A percentile compares a stretch with the other conserved stretches of the same genome.
phyloP scores from a whole-genome alignment of 352 stramenopile genomes.

The Peronospora destructor region DNA sequence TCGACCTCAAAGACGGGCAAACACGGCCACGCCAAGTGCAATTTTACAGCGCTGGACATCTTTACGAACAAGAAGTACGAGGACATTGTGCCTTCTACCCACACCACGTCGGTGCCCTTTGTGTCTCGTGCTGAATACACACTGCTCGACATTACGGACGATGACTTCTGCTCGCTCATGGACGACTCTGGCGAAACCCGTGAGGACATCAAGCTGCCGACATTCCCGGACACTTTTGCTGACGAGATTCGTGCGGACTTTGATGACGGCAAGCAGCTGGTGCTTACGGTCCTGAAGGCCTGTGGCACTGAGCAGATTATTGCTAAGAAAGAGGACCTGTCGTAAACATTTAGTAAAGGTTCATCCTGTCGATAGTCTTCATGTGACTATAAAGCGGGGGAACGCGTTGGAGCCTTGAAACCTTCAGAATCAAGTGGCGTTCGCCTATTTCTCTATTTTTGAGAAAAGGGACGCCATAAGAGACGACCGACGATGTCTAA shows the following conservation, averaged over 20 bases:
- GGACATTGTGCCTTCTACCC: constrained; percentile 98
- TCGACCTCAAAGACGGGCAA: constrained; percentile 99
- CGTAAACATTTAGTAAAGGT: constrained; percentile 30
- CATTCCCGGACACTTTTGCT: constrained; percentile 91
- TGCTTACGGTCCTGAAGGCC: constrained; percentile 93
- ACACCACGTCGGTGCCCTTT: constrained; percentile 97
- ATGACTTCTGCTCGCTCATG: constrained; percentile 98
- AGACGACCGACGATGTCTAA: constrained; percentile 10
- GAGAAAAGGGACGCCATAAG: constrained; percentile 24
- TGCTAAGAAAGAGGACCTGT: constrained; percentile 93
- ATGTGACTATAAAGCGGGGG: constrained; percentile 6
- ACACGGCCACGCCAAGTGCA: constrained; percentile 99
- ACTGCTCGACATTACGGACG: constrained; percentile 97
- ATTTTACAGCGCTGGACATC: constrained; percentile 99
- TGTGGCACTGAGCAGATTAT: constrained; percentile 98
- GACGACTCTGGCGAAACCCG: constrained; percentile 95
- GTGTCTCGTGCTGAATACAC: constrained; percentile 96
- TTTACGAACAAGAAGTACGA: constrained; percentile 99
- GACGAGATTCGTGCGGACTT: constrained; percentile 96
- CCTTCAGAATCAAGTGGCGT: constrained; percentile 37
- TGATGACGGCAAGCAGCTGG: constrained; percentile 93
- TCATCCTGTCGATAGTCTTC: constrained; percentile 7
- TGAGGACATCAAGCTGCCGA: constrained; percentile 96
- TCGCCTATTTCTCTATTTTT: constrained; percentile 45
- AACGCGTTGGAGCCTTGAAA: constrained; percentile 25